A percentile compares a stretch with the other conserved stretches of the same genome.
phyloP scores from a whole-genome alignment of 2,329 filamentous ascomycete species.

The Setomelanomma holmii region DNA sequence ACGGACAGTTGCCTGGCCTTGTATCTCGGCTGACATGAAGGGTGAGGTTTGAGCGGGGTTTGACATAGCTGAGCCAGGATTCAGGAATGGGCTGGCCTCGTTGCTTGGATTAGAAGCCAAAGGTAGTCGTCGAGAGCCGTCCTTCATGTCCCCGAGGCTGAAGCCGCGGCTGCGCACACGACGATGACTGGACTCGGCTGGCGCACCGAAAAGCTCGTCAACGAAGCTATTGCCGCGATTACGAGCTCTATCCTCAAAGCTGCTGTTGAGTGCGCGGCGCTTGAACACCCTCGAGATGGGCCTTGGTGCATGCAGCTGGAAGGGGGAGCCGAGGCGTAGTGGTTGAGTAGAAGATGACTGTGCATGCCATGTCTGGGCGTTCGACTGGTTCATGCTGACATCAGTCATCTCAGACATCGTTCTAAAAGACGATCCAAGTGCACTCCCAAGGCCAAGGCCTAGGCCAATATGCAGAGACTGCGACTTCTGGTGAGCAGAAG shows the following conservation, averaged over 20 bases:
- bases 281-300: constrained; percentile 63
- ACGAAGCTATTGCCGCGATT: constrained; percentile 50
- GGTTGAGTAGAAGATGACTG: constrained; percentile 29
- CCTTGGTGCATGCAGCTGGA: constrained; percentile 61
- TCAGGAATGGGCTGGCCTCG: constrained; percentile 39
- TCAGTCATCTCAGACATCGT: constrained; percentile 39
- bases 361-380: constrained; percentile 45
- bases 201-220: constrained; percentile 55
- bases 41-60: constrained; percentile 35
- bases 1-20: constrained; percentile 51
- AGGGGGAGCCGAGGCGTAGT: constrained; percentile 58
- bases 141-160: constrained; percentile 64
- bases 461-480: constrained; percentile 58
- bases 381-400: constrained; percentile 32
- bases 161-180: constrained; percentile 68
- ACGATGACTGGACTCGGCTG: constrained; percentile 60
- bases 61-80: constrained; percentile 25
- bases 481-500: constrained; percentile 60
- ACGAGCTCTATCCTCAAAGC: constrained; percentile 57
- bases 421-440: constrained; percentile 55
- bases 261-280: constrained; percentile 63
- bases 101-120: constrained; percentile 61
- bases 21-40: constrained; percentile 20
- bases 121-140: constrained; percentile 58
- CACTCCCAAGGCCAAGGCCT: constrained; percentile 50